A percentile compares a stretch with the other conserved stretches of the same genome.
Evolutionary conservation across 805 yeast species (phyloP).

Genomic region (Candida manassasensis): DNA sequence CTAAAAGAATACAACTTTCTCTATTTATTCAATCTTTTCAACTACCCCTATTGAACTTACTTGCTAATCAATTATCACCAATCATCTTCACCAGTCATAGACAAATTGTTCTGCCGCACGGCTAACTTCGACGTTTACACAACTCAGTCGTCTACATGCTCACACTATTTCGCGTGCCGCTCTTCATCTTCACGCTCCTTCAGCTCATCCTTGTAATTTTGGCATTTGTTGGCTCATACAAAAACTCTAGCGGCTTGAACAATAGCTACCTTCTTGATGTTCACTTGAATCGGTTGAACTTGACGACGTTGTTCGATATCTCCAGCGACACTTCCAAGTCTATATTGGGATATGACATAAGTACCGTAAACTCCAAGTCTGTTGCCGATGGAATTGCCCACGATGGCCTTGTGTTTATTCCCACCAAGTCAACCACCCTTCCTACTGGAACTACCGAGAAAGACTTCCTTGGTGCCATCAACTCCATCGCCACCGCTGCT

Average conservation of each 20-base stretch:
- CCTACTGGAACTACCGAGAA: not conserved
- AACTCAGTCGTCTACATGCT: too few relatives aligned
- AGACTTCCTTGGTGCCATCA: constrained; percentile 6
- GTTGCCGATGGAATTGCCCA: too few relatives aligned
- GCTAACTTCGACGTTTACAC: too few relatives aligned
- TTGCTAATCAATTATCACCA: too few relatives aligned
- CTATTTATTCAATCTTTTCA: too few relatives aligned
- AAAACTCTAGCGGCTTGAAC: constrained; percentile 29
- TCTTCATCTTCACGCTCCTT: constrained; percentile 30
- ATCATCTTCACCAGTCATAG: too few relatives aligned
- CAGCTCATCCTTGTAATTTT: constrained; percentile 27
- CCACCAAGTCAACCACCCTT: not conserved
- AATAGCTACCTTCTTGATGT: constrained; percentile 31
- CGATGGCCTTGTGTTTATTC: too few relatives aligned
- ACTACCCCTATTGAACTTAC: too few relatives aligned
- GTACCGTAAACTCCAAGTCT: too few relatives aligned
- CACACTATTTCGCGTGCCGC: constrained; percentile 28
- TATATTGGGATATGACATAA: too few relatives aligned
- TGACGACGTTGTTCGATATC: constrained; percentile 12
- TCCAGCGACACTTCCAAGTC: not conserved
- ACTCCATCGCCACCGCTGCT: constrained; percentile 10
- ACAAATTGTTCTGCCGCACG: too few relatives aligned
- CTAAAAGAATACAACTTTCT: too few relatives aligned
- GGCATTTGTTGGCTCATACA: constrained; percentile 37
- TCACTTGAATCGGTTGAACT: constrained; percentile 29